A percentile compares a stretch with the other conserved stretches of the same genome.
Evolutionary conservation across 2,329 filamentous ascomycete genomes (phyloP).

Genomic region (Aspergillus nomiae): DNA sequence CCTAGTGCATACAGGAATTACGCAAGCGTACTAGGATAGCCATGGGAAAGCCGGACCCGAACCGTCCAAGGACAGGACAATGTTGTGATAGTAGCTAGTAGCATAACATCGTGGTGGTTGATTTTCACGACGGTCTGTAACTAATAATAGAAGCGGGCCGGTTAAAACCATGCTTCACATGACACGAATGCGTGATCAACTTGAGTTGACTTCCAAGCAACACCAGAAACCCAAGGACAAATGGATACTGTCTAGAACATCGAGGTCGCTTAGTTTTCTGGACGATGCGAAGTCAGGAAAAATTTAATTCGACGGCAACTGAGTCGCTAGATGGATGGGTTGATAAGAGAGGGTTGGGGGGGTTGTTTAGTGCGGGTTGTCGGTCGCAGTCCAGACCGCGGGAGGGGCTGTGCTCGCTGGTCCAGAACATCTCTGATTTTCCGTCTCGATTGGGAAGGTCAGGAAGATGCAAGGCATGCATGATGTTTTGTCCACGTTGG

Average conservation of each 20-base stretch:
- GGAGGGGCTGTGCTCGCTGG: neutral
- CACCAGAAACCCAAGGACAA: neutral
- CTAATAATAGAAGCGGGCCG: neutral
- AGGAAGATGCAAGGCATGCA: constrained; percentile 10
- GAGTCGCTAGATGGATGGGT: neutral
- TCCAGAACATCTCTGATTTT: neutral
- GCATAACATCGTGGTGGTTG: neutral
- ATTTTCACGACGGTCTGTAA: neutral
- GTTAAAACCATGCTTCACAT: neutral
- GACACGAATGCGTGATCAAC: neutral
- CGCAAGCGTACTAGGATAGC: neutral
- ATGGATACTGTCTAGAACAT: neutral
- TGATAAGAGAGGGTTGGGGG: neutral
- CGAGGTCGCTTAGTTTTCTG: neutral
- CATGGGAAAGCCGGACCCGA: neutral
- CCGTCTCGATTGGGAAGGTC: neutral
- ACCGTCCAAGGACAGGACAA: neutral
- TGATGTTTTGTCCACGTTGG: neutral
- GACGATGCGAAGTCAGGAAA: neutral
- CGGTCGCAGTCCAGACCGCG: neutral
- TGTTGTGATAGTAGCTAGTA: neutral
- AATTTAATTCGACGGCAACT: neutral
- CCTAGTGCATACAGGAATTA: neutral
- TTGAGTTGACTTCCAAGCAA: neutral
- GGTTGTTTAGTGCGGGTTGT: neutral